Percentiles rank a stretch among this genome's conserved stretches.
These are phyloP conservation scores for Plasmodium vivax DNA, from an alignment of 169 alveolate genomes.

Conservation along the genomic window DNA sequence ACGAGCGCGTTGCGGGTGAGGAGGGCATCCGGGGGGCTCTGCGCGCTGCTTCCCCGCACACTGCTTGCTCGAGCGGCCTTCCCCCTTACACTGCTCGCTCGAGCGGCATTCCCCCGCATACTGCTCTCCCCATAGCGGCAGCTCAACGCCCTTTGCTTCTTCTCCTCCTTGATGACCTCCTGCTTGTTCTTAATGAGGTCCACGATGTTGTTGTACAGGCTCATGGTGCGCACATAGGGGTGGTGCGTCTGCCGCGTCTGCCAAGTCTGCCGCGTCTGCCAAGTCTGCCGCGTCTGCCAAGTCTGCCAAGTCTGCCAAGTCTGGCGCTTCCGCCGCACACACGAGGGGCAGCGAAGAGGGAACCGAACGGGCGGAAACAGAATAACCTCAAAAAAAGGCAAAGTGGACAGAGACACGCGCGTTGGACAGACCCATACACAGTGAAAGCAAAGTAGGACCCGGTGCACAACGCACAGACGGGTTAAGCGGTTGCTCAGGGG, in stretches of 20 bases:
- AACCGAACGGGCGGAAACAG: background rate
- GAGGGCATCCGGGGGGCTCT: background rate
- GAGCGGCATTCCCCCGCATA: background rate
- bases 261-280: too few species aligned
- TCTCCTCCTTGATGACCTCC: slow-evolving; percentile 35
- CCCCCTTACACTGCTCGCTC: background rate
- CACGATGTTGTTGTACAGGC: slow-evolving; percentile 19
- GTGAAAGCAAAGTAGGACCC: background rate
- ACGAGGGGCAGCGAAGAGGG: background rate
- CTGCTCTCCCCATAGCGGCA: background rate
- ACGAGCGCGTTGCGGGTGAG: slow-evolving; percentile 1
- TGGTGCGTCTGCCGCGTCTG: too few species aligned
- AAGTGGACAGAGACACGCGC: background rate
- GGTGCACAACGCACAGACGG: background rate
- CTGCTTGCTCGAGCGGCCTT: background rate
- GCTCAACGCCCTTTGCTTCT: background rate
- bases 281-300: too few species aligned
- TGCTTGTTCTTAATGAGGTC: slow-evolving; percentile 21
- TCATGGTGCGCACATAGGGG: slow-evolving; percentile 4
- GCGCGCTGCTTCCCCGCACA: background rate
- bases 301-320: too few species aligned
- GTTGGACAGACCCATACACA: background rate
- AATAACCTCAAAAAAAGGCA: background rate
- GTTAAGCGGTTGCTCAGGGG: background rate
- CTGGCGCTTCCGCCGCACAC: background rate